Conservation (phyloP, 106 monocot genomes). For the Iris macrosiphon region DNA sequence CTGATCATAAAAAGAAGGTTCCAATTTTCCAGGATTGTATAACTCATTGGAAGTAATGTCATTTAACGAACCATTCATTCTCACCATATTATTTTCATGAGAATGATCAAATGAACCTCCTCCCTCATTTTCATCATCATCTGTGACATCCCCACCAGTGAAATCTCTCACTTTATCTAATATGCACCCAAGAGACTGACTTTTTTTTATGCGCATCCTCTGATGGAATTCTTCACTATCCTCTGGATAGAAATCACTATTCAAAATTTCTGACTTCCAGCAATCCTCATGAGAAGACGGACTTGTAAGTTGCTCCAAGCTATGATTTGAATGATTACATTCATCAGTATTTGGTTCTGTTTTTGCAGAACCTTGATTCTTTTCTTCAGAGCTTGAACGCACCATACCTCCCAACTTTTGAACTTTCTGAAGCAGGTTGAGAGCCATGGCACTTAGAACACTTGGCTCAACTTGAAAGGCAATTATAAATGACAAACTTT, state of each 20-base stretch:
- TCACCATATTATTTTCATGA: slow-evolving; percentile 2
- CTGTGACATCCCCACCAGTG: slow-evolving; percentile 17
- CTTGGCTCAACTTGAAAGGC: too few species aligned
- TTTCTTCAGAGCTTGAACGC: slow-evolving; percentile 2
- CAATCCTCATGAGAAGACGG: slow-evolving; percentile 34
- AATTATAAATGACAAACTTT: not conserved
- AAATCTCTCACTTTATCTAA: slow-evolving; percentile 25
- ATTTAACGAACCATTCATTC: slow-evolving; percentile 4
- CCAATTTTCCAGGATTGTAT: slow-evolving; percentile 1
- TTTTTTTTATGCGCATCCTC: slow-evolving; percentile 34
- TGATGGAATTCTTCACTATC: slow-evolving; percentile 14
- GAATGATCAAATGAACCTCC: slow-evolving; percentile 10
- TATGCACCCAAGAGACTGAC: slow-evolving; percentile 48
- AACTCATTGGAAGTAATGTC: slow-evolving; percentile 13
- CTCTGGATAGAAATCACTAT: slow-evolving; percentile 11
- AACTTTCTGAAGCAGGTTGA: slow-evolving; percentile 31
- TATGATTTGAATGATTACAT: slow-evolving; percentile 12
- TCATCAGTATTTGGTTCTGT: slow-evolving; percentile 10
- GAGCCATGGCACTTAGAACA: not conserved
- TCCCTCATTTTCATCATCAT: slow-evolving; percentile 24
- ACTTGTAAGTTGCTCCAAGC: slow-evolving; percentile 14
- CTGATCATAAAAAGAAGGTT: slow-evolving; percentile 1
- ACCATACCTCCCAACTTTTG: slow-evolving; percentile 18
- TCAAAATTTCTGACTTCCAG: slow-evolving; percentile 36
- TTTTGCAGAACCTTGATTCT: slow-evolving; percentile 5